Base-by-base conservation (phyloP, 176 grass and related monocot species). In the Bonia amplexicaulis region DNA sequence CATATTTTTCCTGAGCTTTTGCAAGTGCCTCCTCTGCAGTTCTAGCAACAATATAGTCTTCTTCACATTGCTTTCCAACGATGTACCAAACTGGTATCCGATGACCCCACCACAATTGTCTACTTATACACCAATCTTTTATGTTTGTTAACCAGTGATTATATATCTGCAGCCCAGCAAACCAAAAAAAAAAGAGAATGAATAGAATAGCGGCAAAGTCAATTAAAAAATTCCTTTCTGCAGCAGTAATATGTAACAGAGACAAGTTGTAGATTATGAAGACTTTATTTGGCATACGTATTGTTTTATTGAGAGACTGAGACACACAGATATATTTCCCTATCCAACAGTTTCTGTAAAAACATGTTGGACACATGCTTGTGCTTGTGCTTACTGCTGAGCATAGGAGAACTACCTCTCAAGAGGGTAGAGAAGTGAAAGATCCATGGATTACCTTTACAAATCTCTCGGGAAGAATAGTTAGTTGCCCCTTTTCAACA, bases 111-210 rank as follows among this genome's bases (percentile, higher is more conserved):
- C 96, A 98, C 70, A 98, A 76, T 80, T 98, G 96, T 87, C 93
- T 95, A 85, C 96, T 98, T 87, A 98, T 98, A 84, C 93, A 98
- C 96, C 96, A 98, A 85, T 98, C 96, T 45, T 98, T 98, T 81
- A 98, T 98, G 91, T 98, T 93, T 63, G 96, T 98, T 90, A 98
- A 82, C 96, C 96, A 98, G 82, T 98, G 91, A 87, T 95, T 98
- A 88, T 98, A 98, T 89, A 89, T 95, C 96, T 98, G 90, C 79
- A 88, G 60, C n/a, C 85, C 55, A 79, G 61, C 26, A 45, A 69
- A 67, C 20, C 19, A 44, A 71, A 73, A 79, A 80, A 12, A 35
- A 62, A 80, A 17, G 72, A 74, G 69, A 15, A 51, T 7, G 22
- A 70, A 65, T 48, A 58, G 25, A 66, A n/a, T 47, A 88, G 60